Evolutionary conservation across 2,329 filamentous ascomycete species (phyloP).

Genomic region (Aspergillus alliaceus): DNA sequence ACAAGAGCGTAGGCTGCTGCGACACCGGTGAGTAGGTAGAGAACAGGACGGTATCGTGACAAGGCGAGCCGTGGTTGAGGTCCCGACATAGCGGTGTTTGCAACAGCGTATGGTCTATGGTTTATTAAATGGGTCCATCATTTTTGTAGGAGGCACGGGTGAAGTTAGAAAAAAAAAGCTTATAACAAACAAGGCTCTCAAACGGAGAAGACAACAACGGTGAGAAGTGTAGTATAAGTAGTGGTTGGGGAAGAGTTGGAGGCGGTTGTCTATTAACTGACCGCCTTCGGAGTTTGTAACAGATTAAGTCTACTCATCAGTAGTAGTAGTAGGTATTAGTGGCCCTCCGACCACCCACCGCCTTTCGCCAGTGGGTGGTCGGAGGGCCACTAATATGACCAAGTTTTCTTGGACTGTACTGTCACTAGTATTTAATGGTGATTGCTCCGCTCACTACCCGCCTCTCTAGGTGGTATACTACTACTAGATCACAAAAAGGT

Average conservation of each 20-base stretch:
- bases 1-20: conserved; percentile 44
- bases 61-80: conserved; percentile 32
- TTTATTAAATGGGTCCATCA: conserved; percentile 18
- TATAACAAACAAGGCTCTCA: neutral
- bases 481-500: too few species aligned
- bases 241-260: neutral
- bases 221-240: neutral
- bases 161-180: neutral
- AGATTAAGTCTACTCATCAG: too few species aligned
- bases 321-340: too few species aligned
- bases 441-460: too few species aligned
- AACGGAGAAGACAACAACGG: neutral
- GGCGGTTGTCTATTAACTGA: neutral
- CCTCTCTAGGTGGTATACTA: too few species aligned
- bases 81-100: conserved; percentile 31
- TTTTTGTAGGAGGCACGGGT: neutral
- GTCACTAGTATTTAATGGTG: too few species aligned
- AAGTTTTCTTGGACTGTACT: too few species aligned
- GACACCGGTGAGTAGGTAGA: conserved; percentile 44
- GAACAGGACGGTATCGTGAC: conserved; percentile 40
- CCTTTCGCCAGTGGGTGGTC: too few species aligned
- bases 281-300: neutral
- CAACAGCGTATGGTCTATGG: conserved; percentile 4
- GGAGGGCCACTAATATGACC: too few species aligned
- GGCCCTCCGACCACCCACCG: too few species aligned